Conservation (phyloP, 208 protist genomes). For the Balamuthia mandrillaris region DNA sequence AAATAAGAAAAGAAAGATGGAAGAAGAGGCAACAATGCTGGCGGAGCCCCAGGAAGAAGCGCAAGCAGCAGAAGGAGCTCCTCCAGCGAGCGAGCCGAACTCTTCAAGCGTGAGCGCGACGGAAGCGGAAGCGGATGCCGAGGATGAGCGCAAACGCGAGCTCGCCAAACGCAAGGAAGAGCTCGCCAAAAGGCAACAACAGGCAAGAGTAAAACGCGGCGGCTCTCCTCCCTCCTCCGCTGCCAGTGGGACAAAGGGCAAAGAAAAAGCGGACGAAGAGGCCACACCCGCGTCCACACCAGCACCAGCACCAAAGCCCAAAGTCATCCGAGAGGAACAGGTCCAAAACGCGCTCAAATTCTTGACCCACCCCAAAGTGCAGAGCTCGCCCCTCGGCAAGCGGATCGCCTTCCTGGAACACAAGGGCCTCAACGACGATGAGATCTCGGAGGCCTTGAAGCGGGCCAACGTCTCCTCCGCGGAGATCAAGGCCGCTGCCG, state of each 20-base stretch:
- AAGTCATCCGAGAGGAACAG: not conserved
- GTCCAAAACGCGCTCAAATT: not conserved
- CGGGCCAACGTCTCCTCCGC: not conserved
- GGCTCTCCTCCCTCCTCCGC: not conserved
- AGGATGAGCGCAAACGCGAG: not conserved
- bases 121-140: not conserved
- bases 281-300: not conserved
- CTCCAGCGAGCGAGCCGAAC: not conserved
- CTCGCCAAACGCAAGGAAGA: not conserved
- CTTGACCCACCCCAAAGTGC: not conserved
- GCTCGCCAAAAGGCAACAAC: not conserved
- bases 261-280: not conserved
- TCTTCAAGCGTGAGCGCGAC: not conserved
- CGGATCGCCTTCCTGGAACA: not conserved
- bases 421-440: conserved; percentile 6
- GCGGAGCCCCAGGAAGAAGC: no score
- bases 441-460: not conserved
- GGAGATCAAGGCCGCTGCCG: not conserved
- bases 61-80: not conserved
- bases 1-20: no score
- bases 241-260: not conserved
- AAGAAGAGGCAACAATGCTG: no score
- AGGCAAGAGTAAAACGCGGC: not conserved
- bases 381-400: not conserved
- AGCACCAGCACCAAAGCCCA: not conserved